A percentile compares a stretch with the other conserved stretches of the same genome.
Evolutionary conservation across 2,329 filamentous ascomycete genomes (phyloP).

Genomic region (Fusarium sulawesiense): DNA sequence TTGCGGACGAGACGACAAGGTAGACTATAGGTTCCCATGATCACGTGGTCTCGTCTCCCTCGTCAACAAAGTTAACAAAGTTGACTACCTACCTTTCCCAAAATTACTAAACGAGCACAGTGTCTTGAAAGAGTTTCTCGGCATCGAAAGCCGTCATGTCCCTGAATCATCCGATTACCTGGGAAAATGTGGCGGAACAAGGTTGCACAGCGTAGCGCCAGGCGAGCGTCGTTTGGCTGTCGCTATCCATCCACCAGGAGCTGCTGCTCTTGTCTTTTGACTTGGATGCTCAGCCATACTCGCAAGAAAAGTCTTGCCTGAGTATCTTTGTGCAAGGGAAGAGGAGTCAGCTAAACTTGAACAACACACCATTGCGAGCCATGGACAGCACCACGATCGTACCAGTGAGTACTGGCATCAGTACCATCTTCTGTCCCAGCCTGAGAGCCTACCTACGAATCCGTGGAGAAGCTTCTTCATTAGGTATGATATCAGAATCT

Average conservation of each 20-base stretch:
- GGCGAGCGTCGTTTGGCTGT: conserved; percentile 20
- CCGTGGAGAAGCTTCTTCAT: neutral
- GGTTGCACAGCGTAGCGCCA: conserved; percentile 35
- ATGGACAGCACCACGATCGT: neutral
- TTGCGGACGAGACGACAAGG: conserved; percentile 4
- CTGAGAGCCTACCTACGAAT: neutral
- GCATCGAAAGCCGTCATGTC: neutral
- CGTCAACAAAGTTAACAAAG: neutral
- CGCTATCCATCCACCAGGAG: conserved; percentile 10
- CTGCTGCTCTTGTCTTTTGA: neutral
- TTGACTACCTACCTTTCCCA: neutral
- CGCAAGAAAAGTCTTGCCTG: conserved; percentile 4
- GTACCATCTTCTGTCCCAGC: neutral
- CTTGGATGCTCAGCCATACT: neutral
- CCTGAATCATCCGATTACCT: conserved; percentile 15
- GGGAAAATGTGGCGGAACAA: conserved; percentile 31
- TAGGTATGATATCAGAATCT: neutral
- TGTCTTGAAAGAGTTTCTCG: conserved; percentile 18
- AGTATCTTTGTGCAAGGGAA: conserved; percentile 16
- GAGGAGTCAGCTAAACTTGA: neutral
- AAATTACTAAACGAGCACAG: conserved; percentile 14
- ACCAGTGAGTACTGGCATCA: neutral
- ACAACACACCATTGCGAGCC: neutral
- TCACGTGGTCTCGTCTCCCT: conserved; percentile 19
- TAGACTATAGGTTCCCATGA: neutral